phyloP scores from a whole-genome alignment of 2,329 filamentous ascomycete species.

The Corinectria fuckeliana region DNA sequence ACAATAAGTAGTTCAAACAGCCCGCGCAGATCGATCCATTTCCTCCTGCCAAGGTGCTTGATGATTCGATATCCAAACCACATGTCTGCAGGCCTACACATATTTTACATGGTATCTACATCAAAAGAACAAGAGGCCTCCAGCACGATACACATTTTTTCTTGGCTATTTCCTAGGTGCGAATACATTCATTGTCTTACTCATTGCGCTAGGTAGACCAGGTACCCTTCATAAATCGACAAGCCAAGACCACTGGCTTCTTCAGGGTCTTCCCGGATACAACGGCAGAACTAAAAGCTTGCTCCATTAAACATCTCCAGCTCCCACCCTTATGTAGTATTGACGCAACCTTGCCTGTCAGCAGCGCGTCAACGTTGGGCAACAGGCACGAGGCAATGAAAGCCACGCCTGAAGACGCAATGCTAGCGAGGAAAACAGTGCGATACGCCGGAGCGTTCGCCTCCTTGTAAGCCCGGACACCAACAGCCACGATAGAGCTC shows the following conservation, averaged over 20 bases:
- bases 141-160: background rate
- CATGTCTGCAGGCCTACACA: background rate
- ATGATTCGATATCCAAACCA: background rate
- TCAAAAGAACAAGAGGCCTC: background rate
- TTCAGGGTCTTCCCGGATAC: background rate
- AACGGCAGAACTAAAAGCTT: background rate
- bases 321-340: slow-evolving; percentile 38
- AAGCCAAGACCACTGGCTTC: background rate
- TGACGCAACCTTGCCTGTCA: slow-evolving; percentile 43
- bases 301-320: slow-evolving; percentile 5
- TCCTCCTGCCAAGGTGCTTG: background rate
- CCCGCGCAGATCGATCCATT: background rate
- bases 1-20: background rate
- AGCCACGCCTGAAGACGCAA: slow-evolving; percentile 43
- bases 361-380: slow-evolving; percentile 43
- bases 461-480: slow-evolving; percentile 40
- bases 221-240: background rate
- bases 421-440: slow-evolving; percentile 44
- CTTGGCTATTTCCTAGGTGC: background rate
- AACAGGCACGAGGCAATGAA: slow-evolving; percentile 41
- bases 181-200: background rate
- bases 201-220: background rate
- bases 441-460: slow-evolving; percentile 45
- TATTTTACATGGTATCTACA: no score
- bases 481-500: slow-evolving; percentile 38